Base-by-base conservation (phyloP, 2,329 filamentous ascomycete species). In the Fusarium scirpi region DNA sequence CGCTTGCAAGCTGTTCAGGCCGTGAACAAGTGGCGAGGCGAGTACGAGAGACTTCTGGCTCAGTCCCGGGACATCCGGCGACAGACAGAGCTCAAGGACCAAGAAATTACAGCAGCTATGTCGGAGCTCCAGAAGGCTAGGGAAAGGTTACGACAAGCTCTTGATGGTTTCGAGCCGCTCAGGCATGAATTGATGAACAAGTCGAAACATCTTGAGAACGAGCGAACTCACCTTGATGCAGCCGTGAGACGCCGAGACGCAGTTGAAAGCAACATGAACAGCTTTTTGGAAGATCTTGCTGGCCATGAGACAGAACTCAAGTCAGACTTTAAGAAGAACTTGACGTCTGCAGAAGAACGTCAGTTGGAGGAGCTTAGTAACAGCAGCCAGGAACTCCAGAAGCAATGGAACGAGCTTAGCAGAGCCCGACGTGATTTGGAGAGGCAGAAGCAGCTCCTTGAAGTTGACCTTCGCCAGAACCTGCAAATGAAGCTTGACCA, bases 261-360 rank as follows among this genome's bases (percentile, higher is more conserved):
- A 49, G 90, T 94, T 30, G 90, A 93, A 70, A 87, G 86, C 69
- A 91, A 92, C 74, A 87, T 98, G 78, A 91, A 92, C 70, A 89
- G 90, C 43, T 87, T 97, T 56, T 87, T 90, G 52, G 91, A 94
- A 64, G 92, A 93, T 71, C 86, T 97, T 60, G 87, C 85, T 49
- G 90, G 92, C 9, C 92, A 94, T 77, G 90, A 97, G 79, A 86
- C 90, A 4, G 97, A 99, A 78, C 81, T 98, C 59, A 86, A 86
- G 18, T 92, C 93, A 1, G 92, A 97, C 25, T 99, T 98, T 83
- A 97, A 97, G 83, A 98, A 97, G 81, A 92, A 92, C 15, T 85
- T 99, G 51, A 92, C 91, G 12, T 83, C 87, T 10, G 88, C 90
- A n/a, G 97, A 99, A 80, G 95, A 98, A 79, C 84, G 86, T 43